Evolutionary conservation across 2,329 filamentous ascomycete genomes (phyloP), one percentile per base, ranked within the genome.

Genomic region (Sphaerostilbella broomeana): DNA sequence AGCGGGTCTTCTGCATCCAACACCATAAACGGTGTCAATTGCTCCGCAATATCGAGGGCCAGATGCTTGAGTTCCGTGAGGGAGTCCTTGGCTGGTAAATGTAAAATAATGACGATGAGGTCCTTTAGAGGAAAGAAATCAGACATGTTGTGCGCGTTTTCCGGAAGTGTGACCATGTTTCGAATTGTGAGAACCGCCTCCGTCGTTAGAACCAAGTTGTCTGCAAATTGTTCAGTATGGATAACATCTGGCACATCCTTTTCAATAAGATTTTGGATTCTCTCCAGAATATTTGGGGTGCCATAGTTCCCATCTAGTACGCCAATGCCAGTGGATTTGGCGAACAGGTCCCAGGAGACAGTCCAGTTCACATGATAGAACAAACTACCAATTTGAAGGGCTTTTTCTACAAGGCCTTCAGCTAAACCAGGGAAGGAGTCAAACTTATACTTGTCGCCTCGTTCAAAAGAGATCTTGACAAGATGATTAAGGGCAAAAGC

Each of bases 361-460:
- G 79, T 75, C 86, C 87, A 97, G 42, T 81, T 73, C 16, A 94
- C 74, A 37, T 92, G 73, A 56, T 88, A 92, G 62, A 89, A 94
- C 10, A 95, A 64, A 32, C 72, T 74, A 40, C 84, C 84, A 27
- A 94, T 74, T 46, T 89, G 79, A 35, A 95, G 69, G 2, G 84
- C 81, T 56, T 94, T 94, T 45, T 88, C 84, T 40, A 94, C 79
- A 8, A 98, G 72, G 3, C 86, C 85, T 60, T 97, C 92, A 1
- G 87, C 86, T 19, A 98, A 72, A 8, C 86, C 82, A 2, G 86
- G 83, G 51, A 95, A 97, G 5, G 86, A 85, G 51, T 94, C 88
- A 50, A 97, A 95, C 45, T 86, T 84, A 64, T 94, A 95, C 61
- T 95, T 95, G 58, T 97, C 92, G 31, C 90, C 90, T 29, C 89